Evolutionary conservation across 352 stramenopile species (phyloP).

Genomic region (Plasmopara viticola): DNA sequence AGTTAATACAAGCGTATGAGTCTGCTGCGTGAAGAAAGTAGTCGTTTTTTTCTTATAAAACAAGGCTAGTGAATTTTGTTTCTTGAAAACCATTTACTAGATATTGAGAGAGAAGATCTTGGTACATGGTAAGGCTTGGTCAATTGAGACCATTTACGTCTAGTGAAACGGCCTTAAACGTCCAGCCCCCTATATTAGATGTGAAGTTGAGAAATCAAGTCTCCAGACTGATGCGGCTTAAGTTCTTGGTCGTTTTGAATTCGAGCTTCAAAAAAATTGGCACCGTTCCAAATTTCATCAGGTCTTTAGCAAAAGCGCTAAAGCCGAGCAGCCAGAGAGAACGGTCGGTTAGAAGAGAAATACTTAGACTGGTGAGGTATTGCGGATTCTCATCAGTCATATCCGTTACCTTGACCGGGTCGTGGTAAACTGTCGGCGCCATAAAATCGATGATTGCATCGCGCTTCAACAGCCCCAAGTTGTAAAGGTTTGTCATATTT

Average conservation of each 20-base stretch:
- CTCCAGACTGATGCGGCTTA: no score
- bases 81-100: conserved; percentile 1
- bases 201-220: no score
- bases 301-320: not conserved
- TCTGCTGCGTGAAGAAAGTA: conserved; percentile 1
- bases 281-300: not conserved
- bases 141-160: no score
- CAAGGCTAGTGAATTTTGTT: not conserved
- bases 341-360: not conserved
- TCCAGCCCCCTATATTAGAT: no score
- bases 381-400: no score
- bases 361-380: conserved; percentile 6
- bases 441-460: conserved; percentile 6
- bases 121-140: no score
- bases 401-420: conserved; percentile 4
- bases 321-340: not conserved
- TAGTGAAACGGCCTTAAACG: no score
- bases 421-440: conserved; percentile 6
- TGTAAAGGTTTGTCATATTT: not conserved
- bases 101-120: not conserved
- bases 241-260: no score
- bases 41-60: not conserved
- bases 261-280: no score
- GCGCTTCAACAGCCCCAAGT: not conserved
- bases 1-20: not conserved